Evolutionary conservation across 352 stramenopile species (phyloP).

Genomic region (Globisporangium cederbergense): DNA sequence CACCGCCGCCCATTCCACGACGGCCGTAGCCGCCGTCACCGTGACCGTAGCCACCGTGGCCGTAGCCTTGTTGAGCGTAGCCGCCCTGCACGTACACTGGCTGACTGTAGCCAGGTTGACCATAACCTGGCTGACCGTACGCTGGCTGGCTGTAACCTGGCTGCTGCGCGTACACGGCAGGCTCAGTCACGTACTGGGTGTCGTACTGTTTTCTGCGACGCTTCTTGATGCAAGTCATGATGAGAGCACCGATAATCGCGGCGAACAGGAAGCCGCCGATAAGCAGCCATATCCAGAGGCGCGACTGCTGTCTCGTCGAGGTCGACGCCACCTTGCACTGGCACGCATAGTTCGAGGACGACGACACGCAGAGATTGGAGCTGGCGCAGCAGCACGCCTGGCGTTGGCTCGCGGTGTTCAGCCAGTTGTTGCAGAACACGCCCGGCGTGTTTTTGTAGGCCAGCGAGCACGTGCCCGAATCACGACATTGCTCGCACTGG

Average conservation of each 20-base stretch:
- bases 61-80: conserved; percentile 22
- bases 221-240: conserved; percentile 32
- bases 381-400: conserved; percentile 52
- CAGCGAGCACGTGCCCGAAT: conserved; percentile 33
- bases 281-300: conserved; percentile 24
- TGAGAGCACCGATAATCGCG: conserved; percentile 24
- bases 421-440: conserved; percentile 53
- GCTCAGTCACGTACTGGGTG: conserved; percentile 11
- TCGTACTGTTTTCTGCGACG: conserved; percentile 25
- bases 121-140: conserved; percentile 11
- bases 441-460: conserved; percentile 40
- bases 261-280: conserved; percentile 27
- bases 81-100: conserved; percentile 23
- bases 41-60: conserved; percentile 18
- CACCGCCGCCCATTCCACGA: conserved; percentile 31
- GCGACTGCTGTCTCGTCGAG: conserved; percentile 12
- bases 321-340: conserved; percentile 19
- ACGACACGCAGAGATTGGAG: conserved; percentile 26
- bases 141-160: conserved; percentile 21
- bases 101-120: conserved; percentile 20
- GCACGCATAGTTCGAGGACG: conserved; percentile 37
- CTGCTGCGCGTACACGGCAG: conserved; percentile 21
- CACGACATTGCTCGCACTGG: conserved; percentile 52
- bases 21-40: conserved; percentile 21
- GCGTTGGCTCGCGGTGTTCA: conserved; percentile 28